phyloP scores from a whole-genome alignment of 208 protist species.

The Trichomonas gallinae region DNA sequence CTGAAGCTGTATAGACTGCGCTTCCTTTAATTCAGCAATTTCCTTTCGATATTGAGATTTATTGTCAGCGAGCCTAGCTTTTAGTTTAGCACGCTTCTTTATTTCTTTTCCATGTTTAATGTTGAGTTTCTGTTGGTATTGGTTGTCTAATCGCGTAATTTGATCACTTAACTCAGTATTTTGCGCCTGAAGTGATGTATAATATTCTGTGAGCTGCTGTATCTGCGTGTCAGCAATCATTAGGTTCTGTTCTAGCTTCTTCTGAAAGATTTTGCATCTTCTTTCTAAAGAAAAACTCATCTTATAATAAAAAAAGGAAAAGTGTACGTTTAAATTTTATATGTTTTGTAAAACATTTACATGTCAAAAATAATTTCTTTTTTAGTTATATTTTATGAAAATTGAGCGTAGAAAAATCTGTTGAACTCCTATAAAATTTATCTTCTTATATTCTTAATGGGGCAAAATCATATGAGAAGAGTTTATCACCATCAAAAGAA shows the following conservation, averaged over 20 bases:
- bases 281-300: background rate
- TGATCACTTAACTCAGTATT: background rate
- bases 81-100: background rate
- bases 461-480: too few species aligned
- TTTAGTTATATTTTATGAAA: too few species aligned
- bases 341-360: too few species aligned
- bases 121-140: background rate
- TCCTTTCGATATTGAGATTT: background rate
- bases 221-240: background rate
- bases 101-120: background rate
- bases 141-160: background rate
- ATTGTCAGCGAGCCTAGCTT: background rate
- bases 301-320: too few species aligned
- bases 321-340: too few species aligned
- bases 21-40: background rate
- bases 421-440: too few species aligned
- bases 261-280: background rate
- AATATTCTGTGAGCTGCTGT: background rate
- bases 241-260: background rate
- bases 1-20: background rate
- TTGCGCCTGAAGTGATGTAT: background rate
- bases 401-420: too few species aligned
- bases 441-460: too few species aligned
- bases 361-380: too few species aligned
- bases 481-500: too few species aligned